Conservation (phyloP, 2,329 filamentous ascomycete genomes). For the Alternaria triticina region DNA sequence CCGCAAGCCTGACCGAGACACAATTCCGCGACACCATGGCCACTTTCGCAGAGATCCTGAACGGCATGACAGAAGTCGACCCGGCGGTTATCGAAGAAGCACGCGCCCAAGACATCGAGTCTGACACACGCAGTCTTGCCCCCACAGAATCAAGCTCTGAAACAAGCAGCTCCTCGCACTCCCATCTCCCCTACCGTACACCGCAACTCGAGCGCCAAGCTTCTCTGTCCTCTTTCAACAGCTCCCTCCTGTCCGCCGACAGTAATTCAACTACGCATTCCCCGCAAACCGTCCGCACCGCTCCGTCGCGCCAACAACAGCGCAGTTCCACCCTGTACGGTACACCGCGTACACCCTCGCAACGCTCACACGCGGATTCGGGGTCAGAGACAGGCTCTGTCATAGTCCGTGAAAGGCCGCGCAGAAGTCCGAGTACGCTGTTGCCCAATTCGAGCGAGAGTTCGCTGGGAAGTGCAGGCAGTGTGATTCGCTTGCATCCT, state of each 20-base stretch:
- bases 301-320: constrained; percentile 33
- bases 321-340: constrained; percentile 29
- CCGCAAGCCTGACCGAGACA: constrained; percentile 67
- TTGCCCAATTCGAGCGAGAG: constrained; percentile 40
- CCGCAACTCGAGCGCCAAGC: constrained; percentile 30
- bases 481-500: constrained; percentile 35
- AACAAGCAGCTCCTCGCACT: constrained; percentile 29
- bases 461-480: constrained; percentile 30
- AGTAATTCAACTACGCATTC: constrained; percentile 21
- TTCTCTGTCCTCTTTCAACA: constrained; percentile 29
- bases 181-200: constrained; percentile 35
- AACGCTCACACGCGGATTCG: constrained; percentile 25
- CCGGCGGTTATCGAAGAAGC: constrained; percentile 58
- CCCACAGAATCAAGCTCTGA: constrained; percentile 33
- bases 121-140: constrained; percentile 43
- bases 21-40: constrained; percentile 83
- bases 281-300: constrained; percentile 41
- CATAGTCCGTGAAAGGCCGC: constrained; percentile 17
- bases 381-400: constrained; percentile 37
- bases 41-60: constrained; percentile 80
- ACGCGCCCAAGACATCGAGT: constrained; percentile 33
- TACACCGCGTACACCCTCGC: constrained; percentile 33
- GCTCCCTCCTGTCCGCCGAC: constrained; percentile 10
- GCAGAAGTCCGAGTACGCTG: constrained; percentile 39
- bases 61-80: constrained; percentile 73